phyloP scores from a whole-genome alignment of 108 stramenopile species.

The Asterionellopsis glacialis region DNA sequence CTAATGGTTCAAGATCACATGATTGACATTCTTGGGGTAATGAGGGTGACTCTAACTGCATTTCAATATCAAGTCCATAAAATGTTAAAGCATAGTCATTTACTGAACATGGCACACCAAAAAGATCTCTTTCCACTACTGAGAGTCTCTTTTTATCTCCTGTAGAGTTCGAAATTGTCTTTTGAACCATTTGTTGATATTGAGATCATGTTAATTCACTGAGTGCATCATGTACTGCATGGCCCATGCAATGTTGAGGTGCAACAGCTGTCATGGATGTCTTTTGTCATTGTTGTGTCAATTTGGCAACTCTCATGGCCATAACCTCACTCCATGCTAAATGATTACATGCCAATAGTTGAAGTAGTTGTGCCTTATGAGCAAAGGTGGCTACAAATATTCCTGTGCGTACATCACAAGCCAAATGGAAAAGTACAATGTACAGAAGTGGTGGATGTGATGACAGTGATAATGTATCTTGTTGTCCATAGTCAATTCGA shows the following conservation, averaged over 20 bases:
- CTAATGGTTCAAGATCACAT: no score
- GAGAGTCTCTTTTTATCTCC: conserved; percentile 49
- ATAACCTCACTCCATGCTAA: conserved; percentile 53
- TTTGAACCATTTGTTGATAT: conserved; percentile 72
- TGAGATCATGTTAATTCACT: conserved; percentile 78
- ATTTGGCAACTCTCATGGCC: conserved; percentile 48
- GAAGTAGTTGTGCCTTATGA: conserved; percentile 49
- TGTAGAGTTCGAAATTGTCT: conserved; percentile 36
- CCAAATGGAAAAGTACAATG: conserved; percentile 69
- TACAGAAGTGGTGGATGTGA: not conserved
- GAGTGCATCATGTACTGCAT: conserved; percentile 70
- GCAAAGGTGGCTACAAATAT: conserved; percentile 66
- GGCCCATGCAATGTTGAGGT: conserved; percentile 47
- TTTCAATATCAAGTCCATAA: conserved; percentile 46
- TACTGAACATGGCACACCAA: conserved; percentile 53
- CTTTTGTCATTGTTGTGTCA: conserved; percentile 23
- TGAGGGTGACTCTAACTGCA: conserved; percentile 49
- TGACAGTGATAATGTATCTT: not conserved
- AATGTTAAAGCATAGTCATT: conserved; percentile 39
- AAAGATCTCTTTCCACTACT: conserved; percentile 53
- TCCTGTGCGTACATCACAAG: conserved; percentile 78
- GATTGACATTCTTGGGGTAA: not conserved
- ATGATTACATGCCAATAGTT: conserved; percentile 71
- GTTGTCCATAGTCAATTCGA: conserved; percentile 34
- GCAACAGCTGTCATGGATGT: conserved; percentile 6